Conservation (phyloP, 1,139 yeast species). For the Debaryomyces psychrophilus region DNA sequence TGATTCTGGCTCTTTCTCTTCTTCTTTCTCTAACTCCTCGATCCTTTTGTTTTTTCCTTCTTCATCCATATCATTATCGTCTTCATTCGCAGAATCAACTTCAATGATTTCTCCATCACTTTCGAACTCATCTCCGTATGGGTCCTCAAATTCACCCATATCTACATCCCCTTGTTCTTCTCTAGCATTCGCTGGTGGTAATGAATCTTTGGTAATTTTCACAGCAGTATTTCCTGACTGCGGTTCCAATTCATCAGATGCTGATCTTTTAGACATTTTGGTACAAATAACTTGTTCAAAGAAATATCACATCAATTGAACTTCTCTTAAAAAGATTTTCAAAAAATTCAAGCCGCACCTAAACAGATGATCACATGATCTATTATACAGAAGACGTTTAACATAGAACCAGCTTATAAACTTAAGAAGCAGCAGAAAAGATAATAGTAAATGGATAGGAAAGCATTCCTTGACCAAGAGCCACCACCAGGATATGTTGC, state of each 20-base stretch:
- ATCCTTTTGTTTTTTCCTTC: constrained; percentile 30
- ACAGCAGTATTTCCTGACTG: constrained; percentile 37
- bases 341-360: constrained; percentile 9
- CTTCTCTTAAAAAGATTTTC: constrained; percentile 6
- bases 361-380: constrained; percentile 2
- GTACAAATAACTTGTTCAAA: not conserved
- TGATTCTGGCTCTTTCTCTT: constrained; percentile 33
- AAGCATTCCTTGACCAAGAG: constrained; percentile 77
- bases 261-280: constrained; percentile 66
- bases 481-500: constrained; percentile 92
- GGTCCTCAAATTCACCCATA: constrained; percentile 92
- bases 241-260: constrained; percentile 39
- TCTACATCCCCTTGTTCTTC: constrained; percentile 47
- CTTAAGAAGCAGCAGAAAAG: not conserved
- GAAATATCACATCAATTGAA: not conserved
- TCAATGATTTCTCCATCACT: constrained; percentile 90
- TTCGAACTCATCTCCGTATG: constrained; percentile 93
- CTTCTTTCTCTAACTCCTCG: constrained; percentile 36
- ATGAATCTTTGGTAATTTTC: constrained; percentile 29
- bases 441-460: constrained; percentile 43
- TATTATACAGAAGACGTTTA: not conserved
- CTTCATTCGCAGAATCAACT: constrained; percentile 69
- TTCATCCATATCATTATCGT: constrained; percentile 51
- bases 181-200: constrained; percentile 31
- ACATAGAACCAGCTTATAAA: not conserved